Evolutionary conservation across 352 stramenopile genomes (phyloP), one percentile per base, ranked within the genome.

Genomic region (Globisporangium paroecandrum): DNA sequence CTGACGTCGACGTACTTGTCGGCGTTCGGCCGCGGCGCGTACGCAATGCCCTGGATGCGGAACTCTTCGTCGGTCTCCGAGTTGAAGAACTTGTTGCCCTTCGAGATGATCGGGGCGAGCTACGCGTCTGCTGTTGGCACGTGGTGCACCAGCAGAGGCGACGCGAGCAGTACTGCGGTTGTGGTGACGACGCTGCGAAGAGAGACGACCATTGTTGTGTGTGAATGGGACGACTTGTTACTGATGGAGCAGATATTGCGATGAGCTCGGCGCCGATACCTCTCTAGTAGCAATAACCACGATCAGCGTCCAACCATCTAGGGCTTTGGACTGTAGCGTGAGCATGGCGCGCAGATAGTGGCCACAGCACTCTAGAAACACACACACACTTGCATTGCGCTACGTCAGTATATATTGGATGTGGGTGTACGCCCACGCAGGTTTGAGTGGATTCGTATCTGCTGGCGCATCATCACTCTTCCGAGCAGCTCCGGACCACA

Each of bases 31-130:
- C 84, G 77, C 12, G 82, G 82, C 65, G 83, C 87, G 69, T 90
- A 89, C 1, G 75, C 80, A 62, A 91, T 82, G 32, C 85, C 82
- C 38, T 80, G 77, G 36, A 89, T 76, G 22, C 76, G 76, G 71
- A 92, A 82, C 64, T 90, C 78, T 49, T 77, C 63, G 10, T 73
- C 75, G 0, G 71, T 79, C 9, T 68, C 60, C 20, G 74, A 78
- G 66, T 90, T 72, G 58, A 90, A 90, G 61, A 89, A 89, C 62
- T 82, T 85, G 77, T 86, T 89, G 68, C 82, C 80, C 68, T 90
- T 87, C 64, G 79, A 64, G 22, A 58, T 32, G 15, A 93, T 13
- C 8, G 46, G 67, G 1, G 67, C 34, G 13, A 66, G 34, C 67
- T 62, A 72, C 36, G 67, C 67, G 13, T 61, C 18, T 24, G 27